These are phyloP conservation scores for Cutaneotrichosporon arboriforme DNA, from an alignment of 1,284 basidiomycete species.

Conservation along the genomic window DNA sequence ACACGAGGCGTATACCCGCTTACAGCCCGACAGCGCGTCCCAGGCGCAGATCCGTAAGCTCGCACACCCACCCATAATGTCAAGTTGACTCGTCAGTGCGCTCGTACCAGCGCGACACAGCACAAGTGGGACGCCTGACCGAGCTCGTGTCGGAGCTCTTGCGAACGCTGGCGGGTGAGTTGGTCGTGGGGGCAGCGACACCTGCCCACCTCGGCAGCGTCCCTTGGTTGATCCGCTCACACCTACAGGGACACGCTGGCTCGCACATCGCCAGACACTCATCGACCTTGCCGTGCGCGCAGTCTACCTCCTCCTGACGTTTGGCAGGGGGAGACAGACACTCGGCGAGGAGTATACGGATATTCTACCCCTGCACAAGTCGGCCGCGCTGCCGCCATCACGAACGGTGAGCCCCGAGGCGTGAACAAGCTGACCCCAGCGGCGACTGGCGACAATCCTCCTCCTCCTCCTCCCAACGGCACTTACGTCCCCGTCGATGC, in stretches of 20 bases:
- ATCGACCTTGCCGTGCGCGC: slow-evolving; percentile 66
- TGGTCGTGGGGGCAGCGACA: too few relatives aligned
- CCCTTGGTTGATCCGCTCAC: not conserved
- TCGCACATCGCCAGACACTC: slow-evolving; percentile 74
- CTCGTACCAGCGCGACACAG: slow-evolving; percentile 75
- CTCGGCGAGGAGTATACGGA: slow-evolving; percentile 89
- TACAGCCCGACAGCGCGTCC: slow-evolving; percentile 32
- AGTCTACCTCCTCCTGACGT: slow-evolving; percentile 69
- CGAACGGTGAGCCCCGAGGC: slow-evolving; percentile 23
- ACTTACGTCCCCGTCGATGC: slow-evolving; percentile 44
- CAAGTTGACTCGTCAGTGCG: slow-evolving; percentile 73
- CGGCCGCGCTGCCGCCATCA: slow-evolving; percentile 17
- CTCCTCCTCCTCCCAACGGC: slow-evolving; percentile 58
- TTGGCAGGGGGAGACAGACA: slow-evolving; percentile 73
- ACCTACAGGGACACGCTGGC: slow-evolving; percentile 75
- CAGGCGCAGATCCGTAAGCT: slow-evolving; percentile 78
- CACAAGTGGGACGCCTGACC: slow-evolving; percentile 66
- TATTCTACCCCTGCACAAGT: slow-evolving; percentile 63
- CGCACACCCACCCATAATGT: slow-evolving; percentile 58
- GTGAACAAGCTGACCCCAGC: slow-evolving; percentile 19
- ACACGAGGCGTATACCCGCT: slow-evolving; percentile 20
- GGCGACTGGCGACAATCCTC: slow-evolving; percentile 59
- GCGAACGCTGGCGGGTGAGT: slow-evolving; percentile 69
- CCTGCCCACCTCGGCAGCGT: not conserved
- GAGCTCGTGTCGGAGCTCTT: slow-evolving; percentile 71